A percentile compares a stretch with the other conserved stretches of the same genome.
Conservation (phyloP, 306 rosid genomes). For the Trichosanthes cucumerina region DNA sequence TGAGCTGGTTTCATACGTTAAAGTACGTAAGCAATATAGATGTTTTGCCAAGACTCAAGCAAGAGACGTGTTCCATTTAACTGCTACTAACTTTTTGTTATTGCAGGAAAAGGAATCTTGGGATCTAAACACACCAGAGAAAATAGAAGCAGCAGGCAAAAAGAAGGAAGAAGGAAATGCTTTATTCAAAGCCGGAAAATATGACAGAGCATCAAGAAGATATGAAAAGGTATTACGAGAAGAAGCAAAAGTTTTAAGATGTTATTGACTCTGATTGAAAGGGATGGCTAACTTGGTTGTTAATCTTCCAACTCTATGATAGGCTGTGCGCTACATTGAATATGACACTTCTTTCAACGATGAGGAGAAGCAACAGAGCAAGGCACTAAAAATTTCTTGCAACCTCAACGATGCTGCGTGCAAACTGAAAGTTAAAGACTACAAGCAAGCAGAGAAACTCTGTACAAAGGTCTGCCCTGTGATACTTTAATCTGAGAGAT, state of each 20-base stretch:
- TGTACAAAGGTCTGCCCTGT: constrained; percentile 24
- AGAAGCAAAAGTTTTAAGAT: neutral
- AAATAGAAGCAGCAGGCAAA: constrained; percentile 31
- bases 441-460: constrained; percentile 28
- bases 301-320: neutral
- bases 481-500: neutral
- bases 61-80: neutral
- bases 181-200: constrained; percentile 31
- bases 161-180: constrained; percentile 41
- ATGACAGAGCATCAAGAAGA: constrained; percentile 37
- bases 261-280: neutral
- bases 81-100: neutral
- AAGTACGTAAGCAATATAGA: constrained; percentile 27
- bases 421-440: constrained; percentile 28
- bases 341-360: constrained; percentile 27
- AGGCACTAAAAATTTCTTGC: constrained; percentile 20
- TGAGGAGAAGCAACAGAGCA: constrained; percentile 29
- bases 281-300: neutral
- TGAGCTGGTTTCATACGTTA: constrained; percentile 66
- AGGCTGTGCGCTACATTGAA: constrained; percentile 26
- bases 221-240: constrained; percentile 20
- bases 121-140: constrained; percentile 31
- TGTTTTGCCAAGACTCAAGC: neutral
- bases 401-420: constrained; percentile 38
- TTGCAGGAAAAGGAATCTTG: constrained; percentile 38